Evolutionary conservation across 192 early-diverging fungal species (phyloP), one percentile per base, ranked within the genome.

Genomic region (Dispira simplex): DNA sequence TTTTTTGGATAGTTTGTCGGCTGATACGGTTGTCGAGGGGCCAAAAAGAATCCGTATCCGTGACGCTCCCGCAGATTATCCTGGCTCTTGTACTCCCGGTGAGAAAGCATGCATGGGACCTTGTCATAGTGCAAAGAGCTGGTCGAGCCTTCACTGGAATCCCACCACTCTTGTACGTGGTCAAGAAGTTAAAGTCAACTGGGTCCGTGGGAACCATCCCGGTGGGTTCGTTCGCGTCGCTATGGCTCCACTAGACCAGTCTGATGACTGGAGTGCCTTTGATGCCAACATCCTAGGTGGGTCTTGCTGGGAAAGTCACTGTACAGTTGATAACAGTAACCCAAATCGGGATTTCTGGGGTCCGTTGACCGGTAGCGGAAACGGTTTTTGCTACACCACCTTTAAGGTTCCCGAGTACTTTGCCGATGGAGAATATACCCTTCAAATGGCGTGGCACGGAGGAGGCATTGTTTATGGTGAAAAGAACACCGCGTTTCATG

Each of bases 391-490:
- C 65, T 73, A 70, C 28, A 78, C 78, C 10, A 72, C 62, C 10
- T 70, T 83, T 13, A 76, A 70, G 3, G 66, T 81, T 6, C 82
- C 82, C 6, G 60, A 65, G 32, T 73, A 80, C 68, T 72, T 81
- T 16, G 68, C 74, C 39, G 78, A 83, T 64, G 75, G 74, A 47
- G 75, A 66, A 0, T 63, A 69, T 46, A 83, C 82, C 6, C 70
- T 83, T 27, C 82, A 83, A 59, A 81, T 78, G 82, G 74, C 81
- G 39, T 83, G 82, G 82, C 81, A 76, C 64, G 79, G 78, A 16
- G 82, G 79, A 18, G 82, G 79, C 10, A 71, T 81, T 63, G 81
- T 81, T 67, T 81, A 81, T 62, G 80, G 72, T 16, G 66, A 81
- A 54, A 32, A 67, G 8, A 75, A 80, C 26, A 71, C 76, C 2